Conservation (phyloP, 768 basidiomycete genomes). For the Serpula lacrymans region DNA sequence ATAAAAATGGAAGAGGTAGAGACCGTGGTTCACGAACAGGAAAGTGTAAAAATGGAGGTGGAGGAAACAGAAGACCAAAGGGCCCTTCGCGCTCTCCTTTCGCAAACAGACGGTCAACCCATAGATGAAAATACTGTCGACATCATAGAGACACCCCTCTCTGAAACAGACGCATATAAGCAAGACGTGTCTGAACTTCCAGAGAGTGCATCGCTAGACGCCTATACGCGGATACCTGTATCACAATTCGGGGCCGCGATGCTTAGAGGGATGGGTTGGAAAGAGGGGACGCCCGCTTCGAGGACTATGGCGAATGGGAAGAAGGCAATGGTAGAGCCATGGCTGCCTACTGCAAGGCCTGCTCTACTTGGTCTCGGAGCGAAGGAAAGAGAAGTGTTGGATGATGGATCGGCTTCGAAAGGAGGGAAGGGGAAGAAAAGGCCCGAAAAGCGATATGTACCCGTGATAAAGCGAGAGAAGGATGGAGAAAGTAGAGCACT, state of each 20-base stretch:
- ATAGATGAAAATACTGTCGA: constrained; percentile 48
- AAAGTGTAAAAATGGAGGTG: constrained; percentile 25
- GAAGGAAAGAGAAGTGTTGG: constrained; percentile 74
- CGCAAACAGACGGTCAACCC: constrained; percentile 45
- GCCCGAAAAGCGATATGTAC: constrained; percentile 78
- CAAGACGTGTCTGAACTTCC: constrained; percentile 83
- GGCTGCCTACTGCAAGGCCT: constrained; percentile 78
- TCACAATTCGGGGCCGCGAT: constrained; percentile 92
- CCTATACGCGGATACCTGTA: constrained; percentile 89
- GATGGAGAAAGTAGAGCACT: constrained; percentile 28
- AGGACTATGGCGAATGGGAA: constrained; percentile 14
- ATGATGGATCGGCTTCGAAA: constrained; percentile 63
- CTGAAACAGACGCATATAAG: constrained; percentile 80
- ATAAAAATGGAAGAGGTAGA: constrained; percentile 12
- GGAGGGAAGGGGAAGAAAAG: constrained; percentile 34
- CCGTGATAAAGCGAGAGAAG: constrained; percentile 71
- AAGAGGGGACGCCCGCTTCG: constrained; percentile 71
- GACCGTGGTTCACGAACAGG: constrained; percentile 23
- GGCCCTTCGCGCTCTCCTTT: constrained; percentile 78
- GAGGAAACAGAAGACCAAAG: constrained; percentile 73
- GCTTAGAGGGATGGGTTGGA: constrained; percentile 96
- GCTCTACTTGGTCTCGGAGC: constrained; percentile 92
- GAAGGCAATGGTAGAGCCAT: constrained; percentile 68
- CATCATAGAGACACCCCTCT: constrained; percentile 57
- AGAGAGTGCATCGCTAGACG: constrained; percentile 70